Conservation (phyloP, 2,329 filamentous ascomycete species). For the Fusarium torreyae region DNA sequence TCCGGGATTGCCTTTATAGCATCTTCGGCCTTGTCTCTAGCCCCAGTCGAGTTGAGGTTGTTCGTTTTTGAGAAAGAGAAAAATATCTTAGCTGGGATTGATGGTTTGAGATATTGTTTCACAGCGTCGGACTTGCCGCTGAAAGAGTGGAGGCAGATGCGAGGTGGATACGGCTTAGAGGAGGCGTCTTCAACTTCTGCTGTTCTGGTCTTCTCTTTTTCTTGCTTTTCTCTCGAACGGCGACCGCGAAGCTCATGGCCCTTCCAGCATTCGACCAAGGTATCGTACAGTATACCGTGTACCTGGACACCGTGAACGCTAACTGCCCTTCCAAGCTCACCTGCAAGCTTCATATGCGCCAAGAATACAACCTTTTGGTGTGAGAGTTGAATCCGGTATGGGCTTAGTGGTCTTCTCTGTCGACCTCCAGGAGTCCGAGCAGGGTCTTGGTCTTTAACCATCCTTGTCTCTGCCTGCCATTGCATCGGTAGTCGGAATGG, state of each 20-base stretch:
- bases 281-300: constrained; percentile 76
- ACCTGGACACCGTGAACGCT: constrained; percentile 81
- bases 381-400: constrained; percentile 73
- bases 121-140: constrained; percentile 81
- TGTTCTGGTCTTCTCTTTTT: constrained; percentile 9
- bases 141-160: constrained; percentile 92
- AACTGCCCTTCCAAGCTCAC: constrained; percentile 73
- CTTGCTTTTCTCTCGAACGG: constrained; percentile 57
- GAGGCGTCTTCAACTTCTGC: constrained; percentile 50
- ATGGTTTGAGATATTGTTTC: constrained; percentile 80
- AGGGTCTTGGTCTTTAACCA: constrained; percentile 29
- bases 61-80: constrained; percentile 89
- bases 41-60: constrained; percentile 73
- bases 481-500: constrained; percentile 77
- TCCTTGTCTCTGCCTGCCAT: constrained; percentile 59
- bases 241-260: constrained; percentile 73
- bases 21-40: constrained; percentile 66
- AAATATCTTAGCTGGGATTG: constrained; percentile 81
- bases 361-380: constrained; percentile 77
- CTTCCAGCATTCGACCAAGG: constrained; percentile 72
- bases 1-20: constrained; percentile 81
- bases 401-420: constrained; percentile 76
- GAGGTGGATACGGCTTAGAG: constrained; percentile 75
- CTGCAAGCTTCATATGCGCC: constrained; percentile 77
- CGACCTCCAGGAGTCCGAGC: constrained; percentile 75